Base-by-base conservation (phyloP, 1,284 basidiomycete genomes). In the Heimioporus punctisporus region DNA sequence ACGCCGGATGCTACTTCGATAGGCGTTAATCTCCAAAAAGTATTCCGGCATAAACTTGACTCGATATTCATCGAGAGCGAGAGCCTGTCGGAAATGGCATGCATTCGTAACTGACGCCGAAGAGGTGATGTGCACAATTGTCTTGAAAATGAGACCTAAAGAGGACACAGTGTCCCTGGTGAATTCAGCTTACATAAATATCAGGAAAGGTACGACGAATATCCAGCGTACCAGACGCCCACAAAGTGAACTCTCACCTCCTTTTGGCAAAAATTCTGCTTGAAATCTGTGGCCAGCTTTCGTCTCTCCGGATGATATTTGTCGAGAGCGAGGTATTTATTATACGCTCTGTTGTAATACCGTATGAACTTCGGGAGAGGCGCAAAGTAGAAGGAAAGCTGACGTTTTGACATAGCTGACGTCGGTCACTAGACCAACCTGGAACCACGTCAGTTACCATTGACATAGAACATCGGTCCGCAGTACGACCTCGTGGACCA, bases 101-200 rank as follows among this genome's bases (percentile, higher is more conserved):
- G 70, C 58, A n/a, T 71, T 59, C 5, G 60, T 48, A 19, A 47
- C 48, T 0, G 52, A 50, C 9, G 54, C 44, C 6, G 56, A 58
- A 1, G 58, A 46, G 0, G 57, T 48, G 3, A 72, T 55, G 2
- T 64, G 51, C 8, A 51, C 57, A 21, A 62, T 61, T 11, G 5
- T 37, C 26, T 60, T 58, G 5, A 34, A n/a, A n/a, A 63, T 37
- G 3, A 72, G 17, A 11, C 71, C 70, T 11, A 72, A 46, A 4
- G 72, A 74, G 4, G 72, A 72, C 2, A 76, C 73, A 0, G 73
- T 74, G 51, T 77, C 77, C 78, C 76, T 78, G 31, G 1, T 41
- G 6, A 45, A 11, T n/a, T 56, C n/a, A 52, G n/a, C 21, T 24
- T 15, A n/a, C n/a, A n/a, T 37, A 37, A 21, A 14, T 21, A 21